Percentiles rank a stretch among this genome's conserved stretches.
Evolutionary conservation across 257 asterid species (phyloP).

Genomic region (Petunia axillaris): DNA sequence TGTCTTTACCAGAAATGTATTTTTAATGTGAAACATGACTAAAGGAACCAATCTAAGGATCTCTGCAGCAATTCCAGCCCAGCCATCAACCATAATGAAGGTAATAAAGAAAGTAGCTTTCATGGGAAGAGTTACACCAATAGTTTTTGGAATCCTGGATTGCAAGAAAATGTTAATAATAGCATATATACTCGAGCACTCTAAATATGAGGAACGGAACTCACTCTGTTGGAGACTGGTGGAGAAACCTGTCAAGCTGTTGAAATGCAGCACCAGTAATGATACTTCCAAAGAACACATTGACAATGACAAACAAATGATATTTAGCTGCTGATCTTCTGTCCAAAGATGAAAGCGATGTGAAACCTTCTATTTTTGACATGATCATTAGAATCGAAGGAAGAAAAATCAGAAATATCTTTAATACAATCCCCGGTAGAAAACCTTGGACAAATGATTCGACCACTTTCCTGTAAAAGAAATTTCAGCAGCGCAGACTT

Average conservation of each 20-base stretch:
- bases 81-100: conserved; percentile 89
- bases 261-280: conserved; percentile 85
- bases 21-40: conserved; percentile 62
- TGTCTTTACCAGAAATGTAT: conserved; percentile 71
- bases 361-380: conserved; percentile 77
- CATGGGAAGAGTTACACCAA: conserved; percentile 80
- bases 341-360: conserved; percentile 69
- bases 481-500: neutral
- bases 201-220: conserved; percentile 25
- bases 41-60: conserved; percentile 68
- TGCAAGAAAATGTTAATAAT: neutral
- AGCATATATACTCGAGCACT: neutral
- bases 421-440: conserved; percentile 81
- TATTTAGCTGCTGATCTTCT: conserved; percentile 75
- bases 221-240: conserved; percentile 74
- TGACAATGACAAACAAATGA: conserved; percentile 75
- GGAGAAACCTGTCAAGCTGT: conserved; percentile 66
- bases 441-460: conserved; percentile 79
- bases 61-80: conserved; percentile 91
- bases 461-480: conserved; percentile 48
- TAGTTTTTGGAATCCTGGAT: conserved; percentile 78
- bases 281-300: conserved; percentile 87
- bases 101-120: conserved; percentile 91
- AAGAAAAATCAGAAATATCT: conserved; percentile 64
- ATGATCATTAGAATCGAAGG: conserved; percentile 66